Base-by-base conservation (phyloP, 192 early-diverging fungal species). In the Coemansia sp. region DNA sequence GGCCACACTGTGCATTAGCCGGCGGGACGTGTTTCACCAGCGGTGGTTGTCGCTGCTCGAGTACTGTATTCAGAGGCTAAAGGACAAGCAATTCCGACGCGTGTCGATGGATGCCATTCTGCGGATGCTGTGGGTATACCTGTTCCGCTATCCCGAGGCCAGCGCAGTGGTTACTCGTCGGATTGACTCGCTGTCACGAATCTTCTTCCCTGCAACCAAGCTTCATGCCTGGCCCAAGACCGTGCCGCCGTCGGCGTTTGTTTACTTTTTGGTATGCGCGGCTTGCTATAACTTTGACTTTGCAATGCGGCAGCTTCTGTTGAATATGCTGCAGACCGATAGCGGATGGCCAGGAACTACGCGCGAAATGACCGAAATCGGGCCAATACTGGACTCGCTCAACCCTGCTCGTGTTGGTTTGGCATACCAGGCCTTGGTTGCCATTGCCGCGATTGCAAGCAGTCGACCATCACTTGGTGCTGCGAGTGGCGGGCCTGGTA, bases 71-170 rank as follows among this genome's bases (percentile, higher is more conserved):
- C 87, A 89, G 70, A 88, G 88, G 44, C 89, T 93, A 42, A 92
- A 92, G 83, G 92, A 94, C 68, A 94, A 93, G 80, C 71, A 82
- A 54, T 86, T 89, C 60, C 87, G 93, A 2, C 83, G 86, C 20
- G 88, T 95, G 18, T 91, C 94, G 0, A 74, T 99, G 64, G 89
- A 89, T 9, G 95, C 91, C 55, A 79, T 97, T 3, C 79, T 88
- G 36, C 91, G 95, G 5, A 82, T 98, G 49, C 73, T 96, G 22
- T 99, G 98, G 98, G 93, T 94, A 15, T 97, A 95, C 72, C 75
- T 98, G 22, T 98, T 95, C 75, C 91, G 97, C 54, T 96, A 92
- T 69, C 88, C 86, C 2, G 96, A 97, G 68, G 79, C 89, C 31
- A 87, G 70, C 66, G 54, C 62, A 2, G 74, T 86, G 12, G 80